A percentile compares a stretch with the other conserved stretches of the same genome.
Evolutionary conservation across 2,329 filamentous ascomycete genomes (phyloP).

Genomic region (Phialemonium atrogriseum): DNA sequence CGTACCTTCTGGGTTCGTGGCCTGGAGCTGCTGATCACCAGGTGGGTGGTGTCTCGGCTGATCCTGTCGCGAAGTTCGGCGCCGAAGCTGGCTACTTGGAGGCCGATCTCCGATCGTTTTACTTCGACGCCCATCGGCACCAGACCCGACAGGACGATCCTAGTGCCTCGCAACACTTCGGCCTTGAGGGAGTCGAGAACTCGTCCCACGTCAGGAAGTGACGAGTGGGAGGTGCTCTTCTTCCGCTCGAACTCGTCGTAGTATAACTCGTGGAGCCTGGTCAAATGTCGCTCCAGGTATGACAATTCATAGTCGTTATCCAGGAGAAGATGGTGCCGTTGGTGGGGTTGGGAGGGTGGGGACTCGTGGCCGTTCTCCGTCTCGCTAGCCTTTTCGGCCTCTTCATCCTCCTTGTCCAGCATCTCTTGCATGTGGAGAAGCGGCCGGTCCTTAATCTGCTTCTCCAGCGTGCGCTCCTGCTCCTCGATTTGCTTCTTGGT

Average conservation of each 20-base stretch:
- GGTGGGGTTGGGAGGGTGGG: constrained; percentile 25
- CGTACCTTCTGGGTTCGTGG: constrained; percentile 86
- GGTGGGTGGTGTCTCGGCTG: constrained; percentile 58
- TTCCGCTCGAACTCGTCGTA: constrained; percentile 72
- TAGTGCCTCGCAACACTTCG: constrained; percentile 63
- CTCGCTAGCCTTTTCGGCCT: constrained; percentile 40
- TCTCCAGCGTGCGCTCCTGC: constrained; percentile 79
- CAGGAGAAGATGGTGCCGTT: constrained; percentile 68
- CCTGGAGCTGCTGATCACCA: constrained; percentile 61
- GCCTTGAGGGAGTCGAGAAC: constrained; percentile 80
- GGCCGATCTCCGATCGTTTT: constrained; percentile 73
- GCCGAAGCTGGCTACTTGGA: constrained; percentile 82
- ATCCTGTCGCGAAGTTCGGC: constrained; percentile 54
- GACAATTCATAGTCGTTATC: constrained; percentile 82
- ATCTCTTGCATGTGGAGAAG: constrained; percentile 87
- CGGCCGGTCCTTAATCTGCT: constrained; percentile 82
- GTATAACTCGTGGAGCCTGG: constrained; percentile 67
- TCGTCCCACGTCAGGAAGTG: constrained; percentile 76
- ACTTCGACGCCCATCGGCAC: constrained; percentile 76
- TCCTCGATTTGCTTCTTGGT: constrained; percentile 72
- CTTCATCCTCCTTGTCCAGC: constrained; percentile 76
- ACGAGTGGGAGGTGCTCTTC: constrained; percentile 31
- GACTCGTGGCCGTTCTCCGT: constrained; percentile 24
- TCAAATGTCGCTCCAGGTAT: constrained; percentile 68
- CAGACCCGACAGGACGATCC: constrained; percentile 84